Base-by-base conservation (phyloP, 2,329 filamentous ascomycete species). In the Ascochyta viciae-villosae region DNA sequence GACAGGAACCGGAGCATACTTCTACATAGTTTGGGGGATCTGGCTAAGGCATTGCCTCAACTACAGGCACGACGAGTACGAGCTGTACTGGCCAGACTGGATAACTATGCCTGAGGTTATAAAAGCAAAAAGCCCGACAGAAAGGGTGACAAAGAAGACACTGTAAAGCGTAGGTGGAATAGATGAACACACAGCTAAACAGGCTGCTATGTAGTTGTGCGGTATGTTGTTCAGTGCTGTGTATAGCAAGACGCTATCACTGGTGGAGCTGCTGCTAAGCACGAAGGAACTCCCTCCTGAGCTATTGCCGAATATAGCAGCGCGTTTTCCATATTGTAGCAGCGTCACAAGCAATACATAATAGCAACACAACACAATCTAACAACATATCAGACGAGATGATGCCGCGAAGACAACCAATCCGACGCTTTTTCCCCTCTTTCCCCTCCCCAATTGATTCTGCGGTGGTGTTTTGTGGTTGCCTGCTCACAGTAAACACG, bases 1-100 rank as follows among this genome's bases (percentile, higher is more conserved):
- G 83, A 95, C 91, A 0, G 91, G 91, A 12, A 80, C 88, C 33
- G 91, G 91, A 72, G 91, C 91, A 15, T 96, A 96, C 74, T 89
- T 89, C 70, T 92, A 94, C 72, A 91, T 96, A 64, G 80, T 87
- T 13, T 96, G 91, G 91, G 89, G 90, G 13, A 87, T 93, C 24
- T 94, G 90, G 88, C 81, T 95, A 16, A 85, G 90, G 37, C 87
- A 89, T 60, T 92, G 90, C 65, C 78, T 95, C 45, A 90, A 92
- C 59, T 85, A 87, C 3, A 82, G 82, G 41, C 89, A 91, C 67
- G 84, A 89, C 38, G 85, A 92, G 68, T 95, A 87, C 69, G 81
- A 83, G 65, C 77, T 95, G 52, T 68, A 83, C 47, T 96, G 91
- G 91, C 85, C 87, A 1, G 84, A 82, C 23, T 62, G 85, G 13